These are phyloP conservation scores for Pyrenochaeta sp. DNA, from an alignment of 2,329 filamentous ascomycete genomes.

Conservation along the genomic window DNA sequence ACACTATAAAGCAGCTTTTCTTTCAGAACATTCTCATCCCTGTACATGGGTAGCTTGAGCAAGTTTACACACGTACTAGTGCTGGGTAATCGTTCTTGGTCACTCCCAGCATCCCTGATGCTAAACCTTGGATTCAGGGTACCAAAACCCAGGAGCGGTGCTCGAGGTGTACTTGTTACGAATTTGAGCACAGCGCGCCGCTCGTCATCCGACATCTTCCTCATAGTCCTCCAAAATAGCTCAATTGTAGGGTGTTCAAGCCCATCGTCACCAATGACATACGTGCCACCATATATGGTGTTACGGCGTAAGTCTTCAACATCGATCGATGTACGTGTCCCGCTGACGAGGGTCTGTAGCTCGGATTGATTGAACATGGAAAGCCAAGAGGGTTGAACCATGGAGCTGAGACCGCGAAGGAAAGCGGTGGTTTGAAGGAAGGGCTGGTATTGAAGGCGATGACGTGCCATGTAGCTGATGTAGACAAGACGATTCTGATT, in stretches of 20 bases:
- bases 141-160: constrained; percentile 87
- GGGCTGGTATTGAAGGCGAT: constrained; percentile 84
- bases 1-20: constrained; percentile 90
- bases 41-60: constrained; percentile 88
- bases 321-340: constrained; percentile 85
- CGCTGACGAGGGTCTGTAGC: constrained; percentile 90
- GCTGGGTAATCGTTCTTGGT: constrained; percentile 83
- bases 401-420: constrained; percentile 81
- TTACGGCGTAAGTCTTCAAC: constrained; percentile 84
- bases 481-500: constrained; percentile 95
- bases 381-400: constrained; percentile 92
- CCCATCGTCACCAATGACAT: constrained; percentile 87
- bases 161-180: constrained; percentile 90
- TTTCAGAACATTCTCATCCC: constrained; percentile 68
- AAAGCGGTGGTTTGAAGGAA: constrained; percentile 86
- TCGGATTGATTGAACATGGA: constrained; percentile 99
- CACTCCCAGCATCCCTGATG: constrained; percentile 82
- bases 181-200: constrained; percentile 90
- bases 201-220: constrained; percentile 76
- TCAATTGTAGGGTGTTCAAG: constrained; percentile 84
- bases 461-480: constrained; percentile 87
- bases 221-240: constrained; percentile 92
- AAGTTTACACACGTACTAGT: constrained; percentile 97
- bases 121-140: constrained; percentile 87
- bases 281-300: constrained; percentile 87